Evolutionary conservation across 371 early-diverging fungal genomes (phyloP).

Genomic region (Lichtheimia hyalospora): DNA sequence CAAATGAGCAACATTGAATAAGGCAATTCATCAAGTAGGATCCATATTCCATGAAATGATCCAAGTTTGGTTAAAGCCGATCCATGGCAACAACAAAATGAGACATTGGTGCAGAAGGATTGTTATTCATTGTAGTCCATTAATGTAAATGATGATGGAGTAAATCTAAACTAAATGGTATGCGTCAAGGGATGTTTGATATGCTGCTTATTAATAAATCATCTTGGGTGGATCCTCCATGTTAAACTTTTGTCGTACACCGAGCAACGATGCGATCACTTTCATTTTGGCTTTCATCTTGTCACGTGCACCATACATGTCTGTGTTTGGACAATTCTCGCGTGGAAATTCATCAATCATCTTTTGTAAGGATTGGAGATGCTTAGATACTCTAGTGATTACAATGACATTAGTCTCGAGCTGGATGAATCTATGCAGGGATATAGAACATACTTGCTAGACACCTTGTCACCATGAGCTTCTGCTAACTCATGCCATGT

Average conservation of each 20-base stretch:
- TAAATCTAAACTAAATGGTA: no score
- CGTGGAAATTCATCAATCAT: slow-evolving; percentile 54
- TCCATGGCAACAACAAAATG: no score
- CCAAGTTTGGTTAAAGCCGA: no score
- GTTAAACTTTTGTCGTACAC: slow-evolving; percentile 45
- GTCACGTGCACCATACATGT: slow-evolving; percentile 54
- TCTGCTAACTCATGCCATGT: slow-evolving; percentile 54
- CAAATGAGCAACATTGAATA: no score
- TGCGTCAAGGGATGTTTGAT: no score
- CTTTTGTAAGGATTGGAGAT: slow-evolving; percentile 48
- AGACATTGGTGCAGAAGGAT: no score
- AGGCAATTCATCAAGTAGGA: no score
- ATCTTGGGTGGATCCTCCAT: slow-evolving; percentile 22
- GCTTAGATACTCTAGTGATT: slow-evolving; percentile 36
- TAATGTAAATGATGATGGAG: no score
- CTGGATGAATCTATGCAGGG: background rate
- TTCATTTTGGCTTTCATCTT: slow-evolving; percentile 65
- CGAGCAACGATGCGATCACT: slow-evolving; percentile 55
- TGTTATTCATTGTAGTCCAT: no score
- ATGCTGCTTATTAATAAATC: slow-evolving; percentile 8
- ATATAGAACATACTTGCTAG: slow-evolving; percentile 36
- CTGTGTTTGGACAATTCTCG: slow-evolving; percentile 57
- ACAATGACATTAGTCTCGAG: background rate
- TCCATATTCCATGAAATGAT: no score
- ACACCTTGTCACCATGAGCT: slow-evolving; percentile 38